Evolutionary conservation across 441 rosid genomes (phyloP).

Genomic region (Jatropha podagrica): DNA sequence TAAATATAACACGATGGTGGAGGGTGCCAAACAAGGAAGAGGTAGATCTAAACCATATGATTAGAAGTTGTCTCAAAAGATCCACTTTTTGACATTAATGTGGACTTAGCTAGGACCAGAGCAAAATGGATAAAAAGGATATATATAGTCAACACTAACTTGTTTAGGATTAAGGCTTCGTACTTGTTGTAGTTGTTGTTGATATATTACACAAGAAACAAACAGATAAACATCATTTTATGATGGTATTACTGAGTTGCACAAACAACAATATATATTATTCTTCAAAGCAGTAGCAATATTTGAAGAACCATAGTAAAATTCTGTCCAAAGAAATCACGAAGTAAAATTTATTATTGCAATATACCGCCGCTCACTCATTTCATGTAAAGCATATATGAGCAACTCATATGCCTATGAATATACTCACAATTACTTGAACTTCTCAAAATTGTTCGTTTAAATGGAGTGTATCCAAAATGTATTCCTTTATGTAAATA

Average conservation of each 20-base stretch:
- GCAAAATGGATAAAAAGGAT: too few species aligned
- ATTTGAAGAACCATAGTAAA: neutral
- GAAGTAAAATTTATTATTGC: neutral
- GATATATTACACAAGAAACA: neutral
- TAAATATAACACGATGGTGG: too few species aligned
- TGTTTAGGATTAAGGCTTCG: too few species aligned
- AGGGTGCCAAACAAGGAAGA: too few species aligned
- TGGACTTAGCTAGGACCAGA: too few species aligned
- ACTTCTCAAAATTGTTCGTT: constrained; percentile 27
- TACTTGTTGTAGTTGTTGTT: too few species aligned
- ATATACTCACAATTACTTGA: constrained; percentile 47
- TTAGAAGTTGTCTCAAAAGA: too few species aligned
- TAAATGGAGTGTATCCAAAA: constrained; percentile 30
- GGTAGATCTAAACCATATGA: too few species aligned
- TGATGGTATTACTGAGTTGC: neutral
- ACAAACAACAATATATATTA: neutral
- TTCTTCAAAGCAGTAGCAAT: neutral
- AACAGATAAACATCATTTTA: neutral
- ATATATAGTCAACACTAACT: too few species aligned
- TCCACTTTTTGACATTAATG: too few species aligned
- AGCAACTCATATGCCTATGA: neutral
- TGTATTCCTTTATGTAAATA: constrained; percentile 28
- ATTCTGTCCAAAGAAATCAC: neutral
- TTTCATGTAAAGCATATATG: neutral
- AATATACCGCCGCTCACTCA: neutral